phyloP scores from a whole-genome alignment of 2,329 filamentous ascomycete genomes.

The Stenocarpella maydis region DNA sequence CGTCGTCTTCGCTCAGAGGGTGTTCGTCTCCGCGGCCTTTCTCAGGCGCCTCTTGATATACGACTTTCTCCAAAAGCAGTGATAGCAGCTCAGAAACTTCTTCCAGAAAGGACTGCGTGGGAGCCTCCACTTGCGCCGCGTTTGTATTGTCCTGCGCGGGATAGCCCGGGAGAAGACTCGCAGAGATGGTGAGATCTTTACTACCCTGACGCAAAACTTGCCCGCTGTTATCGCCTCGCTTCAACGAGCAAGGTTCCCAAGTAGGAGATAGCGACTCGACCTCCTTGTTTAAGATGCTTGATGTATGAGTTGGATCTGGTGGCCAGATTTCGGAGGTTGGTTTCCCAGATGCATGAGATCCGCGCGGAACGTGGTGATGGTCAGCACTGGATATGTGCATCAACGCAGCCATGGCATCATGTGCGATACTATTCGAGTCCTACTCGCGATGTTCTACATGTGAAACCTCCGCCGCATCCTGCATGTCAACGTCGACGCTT shows the following conservation, averaged over 20 bases:
- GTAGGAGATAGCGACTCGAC: background rate
- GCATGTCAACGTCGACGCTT: slow-evolving; percentile 23
- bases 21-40: background rate
- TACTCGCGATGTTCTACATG: slow-evolving; percentile 30
- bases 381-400: background rate
- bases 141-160: background rate
- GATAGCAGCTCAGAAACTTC: background rate
- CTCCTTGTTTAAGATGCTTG: background rate
- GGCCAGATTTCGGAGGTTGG: too few relatives aligned
- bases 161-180: background rate
- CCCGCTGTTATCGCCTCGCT: background rate
- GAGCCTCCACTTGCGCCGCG: background rate
- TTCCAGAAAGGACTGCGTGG: background rate
- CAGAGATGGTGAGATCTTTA: background rate
- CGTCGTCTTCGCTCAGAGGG: slow-evolving; percentile 10
- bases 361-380: too few relatives aligned
- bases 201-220: background rate
- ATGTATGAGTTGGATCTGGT: background rate
- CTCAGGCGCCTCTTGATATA: background rate
- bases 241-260: background rate
- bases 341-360: too few relatives aligned
- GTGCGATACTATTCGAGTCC: slow-evolving; percentile 9
- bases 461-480: slow-evolving; percentile 25
- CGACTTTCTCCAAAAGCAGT: background rate
- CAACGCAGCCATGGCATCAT: background rate